A percentile compares a stretch with the other conserved stretches of the same genome.
phyloP scores from a whole-genome alignment of 73 alveolate species.

The Stentor roeselii region DNA sequence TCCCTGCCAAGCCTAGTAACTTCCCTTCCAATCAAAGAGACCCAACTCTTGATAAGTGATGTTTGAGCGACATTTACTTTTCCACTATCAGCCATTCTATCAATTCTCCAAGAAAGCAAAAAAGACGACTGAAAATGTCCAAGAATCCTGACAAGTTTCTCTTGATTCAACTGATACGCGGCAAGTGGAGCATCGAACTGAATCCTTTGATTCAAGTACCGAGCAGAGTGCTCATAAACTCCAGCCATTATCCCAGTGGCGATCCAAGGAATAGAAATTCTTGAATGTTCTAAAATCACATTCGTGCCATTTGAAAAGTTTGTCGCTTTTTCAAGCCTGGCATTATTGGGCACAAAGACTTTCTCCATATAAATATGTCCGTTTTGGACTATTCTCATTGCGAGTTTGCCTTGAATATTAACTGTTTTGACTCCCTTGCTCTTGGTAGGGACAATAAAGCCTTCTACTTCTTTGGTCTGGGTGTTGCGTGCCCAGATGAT shows the following conservation, averaged over 20 bases:
- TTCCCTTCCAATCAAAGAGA: constrained; percentile 56
- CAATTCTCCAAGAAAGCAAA: constrained; percentile 43
- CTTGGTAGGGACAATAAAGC: constrained; percentile 45
- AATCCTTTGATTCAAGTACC: constrained; percentile 33
- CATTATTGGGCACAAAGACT: constrained; percentile 53
- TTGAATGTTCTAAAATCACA: constrained; percentile 57
- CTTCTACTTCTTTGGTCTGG: constrained; percentile 38
- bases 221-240: constrained; percentile 43
- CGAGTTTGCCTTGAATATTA: constrained; percentile 41
- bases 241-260: constrained; percentile 75
- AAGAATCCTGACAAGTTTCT: constrained; percentile 28
- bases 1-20: constrained; percentile 72
- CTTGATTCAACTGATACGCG: constrained; percentile 37
- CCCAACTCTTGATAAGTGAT: constrained; percentile 65
- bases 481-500: constrained; percentile 60
- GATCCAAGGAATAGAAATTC: constrained; percentile 71
- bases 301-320: constrained; percentile 76
- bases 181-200: constrained; percentile 44
- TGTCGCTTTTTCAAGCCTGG: constrained; percentile 50
- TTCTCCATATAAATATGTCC: constrained; percentile 42
- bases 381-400: constrained; percentile 49
- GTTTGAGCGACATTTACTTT: constrained; percentile 71
- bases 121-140: constrained; percentile 43
- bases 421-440: constrained; percentile 37
- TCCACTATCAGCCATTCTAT: constrained; percentile 56